phyloP scores from a whole-genome alignment of 2,329 filamentous ascomycete genomes.

The Aspergillus quadrilineatus region DNA sequence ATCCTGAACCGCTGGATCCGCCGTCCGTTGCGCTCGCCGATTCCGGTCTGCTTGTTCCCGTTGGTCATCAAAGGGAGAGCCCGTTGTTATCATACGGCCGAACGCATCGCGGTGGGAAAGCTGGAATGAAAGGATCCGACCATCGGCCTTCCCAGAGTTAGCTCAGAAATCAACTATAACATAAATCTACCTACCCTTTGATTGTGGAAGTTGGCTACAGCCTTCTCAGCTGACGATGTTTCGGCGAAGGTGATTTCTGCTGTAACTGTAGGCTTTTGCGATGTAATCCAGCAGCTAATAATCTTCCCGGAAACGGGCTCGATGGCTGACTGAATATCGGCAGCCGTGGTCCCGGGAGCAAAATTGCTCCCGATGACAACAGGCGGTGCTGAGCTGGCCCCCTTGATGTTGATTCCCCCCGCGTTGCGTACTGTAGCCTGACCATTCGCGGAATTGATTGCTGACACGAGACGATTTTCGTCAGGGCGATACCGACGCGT shows the following conservation, averaged over 20 bases:
- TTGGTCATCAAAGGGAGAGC: conserved; percentile 32
- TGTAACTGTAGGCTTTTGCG: conserved; percentile 57
- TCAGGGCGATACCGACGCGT: conserved; percentile 36
- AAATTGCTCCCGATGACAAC: conserved; percentile 63
- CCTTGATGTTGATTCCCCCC: conserved; percentile 55
- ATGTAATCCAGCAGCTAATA: conserved; percentile 54
- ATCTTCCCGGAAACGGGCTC: conserved; percentile 53
- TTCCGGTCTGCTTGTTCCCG: conserved; percentile 44
- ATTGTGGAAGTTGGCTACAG: conserved; percentile 62
- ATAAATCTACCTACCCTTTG: conserved; percentile 52
- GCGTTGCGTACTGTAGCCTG: conserved; percentile 34
- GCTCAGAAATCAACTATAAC: background rate
- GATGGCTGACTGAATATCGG: conserved; percentile 63
- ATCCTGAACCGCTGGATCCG: conserved; percentile 38
- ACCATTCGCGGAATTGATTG: conserved; percentile 30
- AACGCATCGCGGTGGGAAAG: conserved; percentile 29
- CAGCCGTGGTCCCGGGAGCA: conserved; percentile 64
- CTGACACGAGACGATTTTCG: conserved; percentile 33
- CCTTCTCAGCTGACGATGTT: conserved; percentile 56
- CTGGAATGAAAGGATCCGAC: conserved; percentile 58
- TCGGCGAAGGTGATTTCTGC: conserved; percentile 61
- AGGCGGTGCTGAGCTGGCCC: conserved; percentile 53
- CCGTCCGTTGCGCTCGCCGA: conserved; percentile 35
- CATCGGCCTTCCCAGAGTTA: conserved; percentile 54
- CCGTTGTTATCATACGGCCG: conserved; percentile 11